Evolutionary conservation across 305 asterid species (phyloP).

Genomic region (Petunia hybrid): DNA sequence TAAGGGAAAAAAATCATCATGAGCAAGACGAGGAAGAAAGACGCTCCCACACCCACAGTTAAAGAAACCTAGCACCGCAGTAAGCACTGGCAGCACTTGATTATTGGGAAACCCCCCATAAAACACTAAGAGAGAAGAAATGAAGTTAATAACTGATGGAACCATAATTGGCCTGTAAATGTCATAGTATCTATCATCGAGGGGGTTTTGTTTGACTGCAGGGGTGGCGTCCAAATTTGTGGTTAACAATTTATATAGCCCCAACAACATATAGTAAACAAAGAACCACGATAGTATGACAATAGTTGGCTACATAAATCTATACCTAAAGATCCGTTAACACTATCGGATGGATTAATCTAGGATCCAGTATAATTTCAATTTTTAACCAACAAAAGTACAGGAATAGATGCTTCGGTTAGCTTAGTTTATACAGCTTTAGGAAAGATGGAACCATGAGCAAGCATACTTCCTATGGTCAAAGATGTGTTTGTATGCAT

Average conservation of each 20-base stretch:
- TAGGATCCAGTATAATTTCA: neutral
- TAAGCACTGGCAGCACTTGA: neutral
- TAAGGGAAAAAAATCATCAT: conserved; percentile 35
- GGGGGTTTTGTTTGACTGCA: neutral
- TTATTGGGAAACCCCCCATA: neutral
- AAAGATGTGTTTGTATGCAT: neutral
- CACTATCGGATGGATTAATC: neutral
- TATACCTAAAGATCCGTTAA: no score
- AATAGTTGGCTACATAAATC: neutral
- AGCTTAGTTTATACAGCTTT: neutral
- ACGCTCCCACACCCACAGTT: neutral
- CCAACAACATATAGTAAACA: neutral
- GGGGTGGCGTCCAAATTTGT: neutral
- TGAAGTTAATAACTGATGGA: neutral
- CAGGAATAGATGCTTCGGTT: neutral
- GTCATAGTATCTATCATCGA: neutral
- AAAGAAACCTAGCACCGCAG: neutral
- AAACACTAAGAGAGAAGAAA: neutral
- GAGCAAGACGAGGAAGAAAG: neutral
- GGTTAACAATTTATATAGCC: neutral
- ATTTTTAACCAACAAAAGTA: neutral
- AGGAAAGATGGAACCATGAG: neutral
- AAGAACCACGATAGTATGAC: neutral
- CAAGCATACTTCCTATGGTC: neutral
- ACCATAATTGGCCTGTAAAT: neutral